Conservation (phyloP, 2,329 filamentous ascomycete species). For the Apiospora pterosperma region DNA sequence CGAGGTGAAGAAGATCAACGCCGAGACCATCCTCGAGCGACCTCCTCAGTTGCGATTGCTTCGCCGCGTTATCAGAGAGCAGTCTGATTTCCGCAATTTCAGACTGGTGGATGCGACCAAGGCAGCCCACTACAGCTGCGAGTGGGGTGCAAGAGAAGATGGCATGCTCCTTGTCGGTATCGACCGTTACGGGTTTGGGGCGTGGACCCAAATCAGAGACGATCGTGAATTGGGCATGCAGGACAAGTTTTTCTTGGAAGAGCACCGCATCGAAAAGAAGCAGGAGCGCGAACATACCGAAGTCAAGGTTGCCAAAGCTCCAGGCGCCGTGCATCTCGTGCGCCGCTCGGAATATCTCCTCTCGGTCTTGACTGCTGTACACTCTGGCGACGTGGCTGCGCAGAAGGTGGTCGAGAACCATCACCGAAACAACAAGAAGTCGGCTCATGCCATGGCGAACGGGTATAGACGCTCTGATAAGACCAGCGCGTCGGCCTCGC, state of each 20-base stretch:
- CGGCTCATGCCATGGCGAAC: constrained; percentile 45
- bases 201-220: constrained; percentile 92
- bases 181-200: constrained; percentile 88
- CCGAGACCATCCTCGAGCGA: constrained; percentile 89
- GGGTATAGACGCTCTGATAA: constrained; percentile 59
- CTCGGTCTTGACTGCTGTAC: constrained; percentile 86
- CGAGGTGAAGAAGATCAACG: constrained; percentile 91
- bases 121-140: constrained; percentile 82
- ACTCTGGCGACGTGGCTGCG: constrained; percentile 71
- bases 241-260: constrained; percentile 94
- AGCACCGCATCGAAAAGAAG: constrained; percentile 97
- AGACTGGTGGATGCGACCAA: constrained; percentile 90
- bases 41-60: constrained; percentile 85
- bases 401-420: constrained; percentile 87
- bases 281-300: constrained; percentile 80
- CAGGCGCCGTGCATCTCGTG: constrained; percentile 95
- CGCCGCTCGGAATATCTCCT: constrained; percentile 92
- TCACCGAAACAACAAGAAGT: constrained; percentile 90
- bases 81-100: constrained; percentile 73
- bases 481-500: constrained; percentile 64
- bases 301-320: constrained; percentile 81
- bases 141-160: constrained; percentile 91
- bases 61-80: constrained; percentile 65
- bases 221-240: constrained; percentile 80
- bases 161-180: constrained; percentile 97